phyloP scores from a whole-genome alignment of 768 basidiomycete genomes.

The Nidularia pulvinata region DNA sequence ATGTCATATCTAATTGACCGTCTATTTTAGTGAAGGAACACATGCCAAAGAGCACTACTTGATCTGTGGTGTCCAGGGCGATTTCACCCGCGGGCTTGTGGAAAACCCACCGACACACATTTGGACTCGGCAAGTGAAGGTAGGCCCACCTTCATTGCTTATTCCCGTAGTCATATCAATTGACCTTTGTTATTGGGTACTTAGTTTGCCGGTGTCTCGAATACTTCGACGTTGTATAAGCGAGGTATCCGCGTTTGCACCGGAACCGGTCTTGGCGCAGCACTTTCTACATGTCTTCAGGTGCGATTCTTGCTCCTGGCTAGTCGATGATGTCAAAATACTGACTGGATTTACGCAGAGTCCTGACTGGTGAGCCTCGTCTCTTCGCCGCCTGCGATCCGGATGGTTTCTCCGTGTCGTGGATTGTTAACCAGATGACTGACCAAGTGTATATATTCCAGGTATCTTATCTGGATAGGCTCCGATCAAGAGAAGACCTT shows the following conservation, averaged over 20 bases:
- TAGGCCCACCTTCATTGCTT: slow-evolving; percentile 17
- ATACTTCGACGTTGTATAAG: slow-evolving; percentile 75
- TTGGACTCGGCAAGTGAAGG: slow-evolving; percentile 85
- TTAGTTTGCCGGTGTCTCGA: slow-evolving; percentile 81
- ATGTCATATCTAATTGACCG: neutral
- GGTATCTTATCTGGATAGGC: slow-evolving; percentile 85
- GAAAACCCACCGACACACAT: slow-evolving; percentile 68
- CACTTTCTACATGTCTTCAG: slow-evolving; percentile 82
- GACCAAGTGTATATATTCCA: slow-evolving; percentile 17
- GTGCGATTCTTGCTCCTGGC: slow-evolving; percentile 31
- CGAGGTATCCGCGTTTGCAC: slow-evolving; percentile 86
- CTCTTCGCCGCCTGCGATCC: slow-evolving; percentile 10
- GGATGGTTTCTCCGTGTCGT: slow-evolving; percentile 8
- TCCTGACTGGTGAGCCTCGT: slow-evolving; percentile 40
- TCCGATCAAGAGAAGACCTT: slow-evolving; percentile 88
- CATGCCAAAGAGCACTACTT: slow-evolving; percentile 78
- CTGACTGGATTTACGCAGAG: slow-evolving; percentile 26
- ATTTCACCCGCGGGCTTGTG: slow-evolving; percentile 77
- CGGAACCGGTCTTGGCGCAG: slow-evolving; percentile 82
- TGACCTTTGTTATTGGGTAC: slow-evolving; percentile 1
- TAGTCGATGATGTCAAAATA: neutral
- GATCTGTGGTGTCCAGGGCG: slow-evolving; percentile 85
- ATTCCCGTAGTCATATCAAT: neutral
- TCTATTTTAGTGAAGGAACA: slow-evolving; percentile 57
- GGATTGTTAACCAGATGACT: neutral